Conservation (phyloP, 495 filamentous ascomycete species). For the Aspergillus biplanus region DNA sequence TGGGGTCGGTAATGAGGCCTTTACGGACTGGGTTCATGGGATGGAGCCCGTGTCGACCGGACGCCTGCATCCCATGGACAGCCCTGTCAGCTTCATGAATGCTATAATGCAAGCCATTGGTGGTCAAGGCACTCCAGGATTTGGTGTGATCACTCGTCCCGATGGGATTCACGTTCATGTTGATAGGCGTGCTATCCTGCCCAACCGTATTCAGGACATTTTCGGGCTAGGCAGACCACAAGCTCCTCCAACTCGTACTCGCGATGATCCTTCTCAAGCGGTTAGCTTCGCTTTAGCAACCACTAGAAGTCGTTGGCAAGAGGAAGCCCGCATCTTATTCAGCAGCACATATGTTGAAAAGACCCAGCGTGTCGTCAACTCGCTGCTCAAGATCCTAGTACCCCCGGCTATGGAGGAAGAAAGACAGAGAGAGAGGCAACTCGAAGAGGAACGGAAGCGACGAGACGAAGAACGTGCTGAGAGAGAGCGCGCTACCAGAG, state of each 20-base stretch:
- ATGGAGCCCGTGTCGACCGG: slow-evolving; percentile 52
- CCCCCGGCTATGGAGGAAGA: slow-evolving; percentile 84
- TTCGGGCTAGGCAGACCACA: slow-evolving; percentile 56
- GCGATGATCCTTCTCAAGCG: slow-evolving; percentile 65
- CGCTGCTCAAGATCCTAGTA: slow-evolving; percentile 73
- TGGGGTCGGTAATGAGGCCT: slow-evolving; percentile 37
- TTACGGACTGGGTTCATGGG: slow-evolving; percentile 60
- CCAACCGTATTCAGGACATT: slow-evolving; percentile 60
- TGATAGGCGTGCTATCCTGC: slow-evolving; percentile 51
- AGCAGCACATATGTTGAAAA: slow-evolving; percentile 69
- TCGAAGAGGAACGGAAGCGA: slow-evolving; percentile 53
- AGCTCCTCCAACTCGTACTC: slow-evolving; percentile 45
- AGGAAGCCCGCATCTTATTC: slow-evolving; percentile 88
- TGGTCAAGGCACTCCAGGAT: slow-evolving; percentile 50
- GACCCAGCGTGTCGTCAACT: slow-evolving; percentile 68
- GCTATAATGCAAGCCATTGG: slow-evolving; percentile 62
- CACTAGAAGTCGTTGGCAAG: slow-evolving; percentile 80
- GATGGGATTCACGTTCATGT: slow-evolving; percentile 63
- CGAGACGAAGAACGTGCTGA: slow-evolving; percentile 50
- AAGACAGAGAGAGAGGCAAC: slow-evolving; percentile 58
- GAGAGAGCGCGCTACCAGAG: slow-evolving; percentile 56
- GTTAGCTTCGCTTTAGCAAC: slow-evolving; percentile 70
- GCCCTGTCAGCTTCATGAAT: slow-evolving; percentile 65
- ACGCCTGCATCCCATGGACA: slow-evolving; percentile 58
- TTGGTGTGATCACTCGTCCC: slow-evolving; percentile 59